Percentiles rank a stretch among this genome's conserved stretches.
These are phyloP conservation scores for Verticillium isaacii DNA, from an alignment of 2,329 filamentous ascomycete genomes.

Conservation along the genomic window DNA sequence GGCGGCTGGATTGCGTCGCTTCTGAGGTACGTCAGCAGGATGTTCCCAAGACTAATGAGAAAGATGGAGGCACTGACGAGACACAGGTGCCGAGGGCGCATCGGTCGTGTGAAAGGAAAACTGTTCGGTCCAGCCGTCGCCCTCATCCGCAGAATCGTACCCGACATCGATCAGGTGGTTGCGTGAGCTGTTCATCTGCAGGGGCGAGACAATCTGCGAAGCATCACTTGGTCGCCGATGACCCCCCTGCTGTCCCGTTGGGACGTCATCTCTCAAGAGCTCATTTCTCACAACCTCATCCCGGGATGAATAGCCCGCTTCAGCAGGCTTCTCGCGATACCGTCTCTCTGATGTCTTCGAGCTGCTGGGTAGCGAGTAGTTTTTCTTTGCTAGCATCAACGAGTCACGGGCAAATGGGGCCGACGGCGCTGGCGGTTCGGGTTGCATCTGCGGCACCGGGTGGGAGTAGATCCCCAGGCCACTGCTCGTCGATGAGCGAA, in stretches of 20 bases:
- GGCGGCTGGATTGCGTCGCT: constrained; percentile 2
- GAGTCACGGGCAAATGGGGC: constrained; percentile 15
- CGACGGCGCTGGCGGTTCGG: constrained; percentile 4
- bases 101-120: not conserved
- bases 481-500: not conserved
- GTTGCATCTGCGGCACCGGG: constrained; percentile 4
- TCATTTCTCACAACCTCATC: not conserved
- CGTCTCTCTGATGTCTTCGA: not conserved
- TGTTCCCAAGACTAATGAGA: not conserved
- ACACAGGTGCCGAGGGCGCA: not conserved
- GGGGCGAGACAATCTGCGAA: not conserved
- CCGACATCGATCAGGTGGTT: not conserved
- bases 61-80: not conserved
- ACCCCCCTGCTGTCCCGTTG: not conserved
- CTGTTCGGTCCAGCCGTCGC: not conserved
- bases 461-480: constrained; percentile 6
- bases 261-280: not conserved
- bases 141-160: not conserved
- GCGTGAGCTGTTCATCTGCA: not conserved
- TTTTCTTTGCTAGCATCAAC: constrained; percentile 14
- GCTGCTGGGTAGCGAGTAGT: constrained; percentile 11
- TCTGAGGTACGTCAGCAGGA: not conserved
- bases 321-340: not conserved
- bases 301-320: not conserved
- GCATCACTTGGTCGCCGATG: not conserved